These are phyloP conservation scores for Malus asiatica DNA, from an alignment of 306 rosid genomes.

Conservation along the genomic window DNA sequence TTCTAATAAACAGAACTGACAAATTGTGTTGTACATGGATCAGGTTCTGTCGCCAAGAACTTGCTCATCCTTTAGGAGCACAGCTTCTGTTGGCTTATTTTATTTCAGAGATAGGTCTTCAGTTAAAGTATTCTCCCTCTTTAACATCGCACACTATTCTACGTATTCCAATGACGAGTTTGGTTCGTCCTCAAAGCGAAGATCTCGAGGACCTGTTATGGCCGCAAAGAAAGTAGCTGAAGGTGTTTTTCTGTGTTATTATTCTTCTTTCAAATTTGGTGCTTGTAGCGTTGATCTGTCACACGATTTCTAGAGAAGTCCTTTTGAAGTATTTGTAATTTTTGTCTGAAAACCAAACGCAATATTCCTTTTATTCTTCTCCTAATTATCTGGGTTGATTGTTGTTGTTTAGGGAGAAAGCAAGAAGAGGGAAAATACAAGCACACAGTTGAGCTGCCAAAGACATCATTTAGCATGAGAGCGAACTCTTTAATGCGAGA, in stretches of 20 bases:
- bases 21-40: slow-evolving; percentile 10
- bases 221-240: slow-evolving; percentile 75
- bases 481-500: slow-evolving; percentile 73
- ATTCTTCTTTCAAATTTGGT: neutral
- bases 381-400: slow-evolving; percentile 21
- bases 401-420: slow-evolving; percentile 49
- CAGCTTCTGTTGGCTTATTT: slow-evolving; percentile 37
- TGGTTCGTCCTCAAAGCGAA: slow-evolving; percentile 60
- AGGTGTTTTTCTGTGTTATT: slow-evolving; percentile 34
- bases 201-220: slow-evolving; percentile 88
- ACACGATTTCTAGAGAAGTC: neutral
- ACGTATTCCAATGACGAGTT: slow-evolving; percentile 38
- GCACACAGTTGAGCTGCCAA: slow-evolving; percentile 95
- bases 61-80: slow-evolving; percentile 41
- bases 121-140: slow-evolving; percentile 31
- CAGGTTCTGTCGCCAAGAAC: slow-evolving; percentile 60
- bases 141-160: slow-evolving; percentile 32
- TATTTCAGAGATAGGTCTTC: slow-evolving; percentile 43
- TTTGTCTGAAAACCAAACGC: neutral
- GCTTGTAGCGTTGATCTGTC: neutral
- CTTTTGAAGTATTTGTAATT: neutral
- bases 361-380: neutral
- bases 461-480: slow-evolving; percentile 86
- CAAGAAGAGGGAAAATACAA: slow-evolving; percentile 91
- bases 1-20: slow-evolving; percentile 2